Percentiles rank a stretch among this genome's conserved stretches.
Conservation (phyloP, 352 stramenopile species). For the Pythium apleroticum region DNA sequence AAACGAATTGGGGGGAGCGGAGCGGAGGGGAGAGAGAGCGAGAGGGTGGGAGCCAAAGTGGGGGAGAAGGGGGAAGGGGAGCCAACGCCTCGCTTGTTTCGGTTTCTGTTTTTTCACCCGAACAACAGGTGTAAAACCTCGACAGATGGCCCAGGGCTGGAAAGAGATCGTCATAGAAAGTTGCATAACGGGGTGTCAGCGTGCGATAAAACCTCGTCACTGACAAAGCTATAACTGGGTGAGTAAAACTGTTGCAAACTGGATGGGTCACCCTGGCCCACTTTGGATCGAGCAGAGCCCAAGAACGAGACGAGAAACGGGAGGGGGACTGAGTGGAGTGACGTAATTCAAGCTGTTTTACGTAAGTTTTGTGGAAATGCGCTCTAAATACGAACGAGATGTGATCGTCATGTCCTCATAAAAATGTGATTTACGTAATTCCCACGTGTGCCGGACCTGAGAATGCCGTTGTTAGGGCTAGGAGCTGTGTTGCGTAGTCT, state of each 20-base stretch:
- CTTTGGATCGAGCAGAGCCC: constrained; percentile 9
- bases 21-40: constrained; percentile 11
- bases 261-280: neutral
- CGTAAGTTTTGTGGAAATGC: neutral
- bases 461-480: neutral
- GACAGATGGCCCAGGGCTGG: neutral
- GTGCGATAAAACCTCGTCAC: constrained; percentile 21
- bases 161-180: constrained; percentile 10
- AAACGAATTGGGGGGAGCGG: neutral
- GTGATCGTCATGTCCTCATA: neutral
- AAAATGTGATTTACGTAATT: neutral
- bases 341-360: constrained; percentile 5
- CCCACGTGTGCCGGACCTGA: neutral
- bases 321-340: neutral
- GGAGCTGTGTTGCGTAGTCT: no score
- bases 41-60: constrained; percentile 3
- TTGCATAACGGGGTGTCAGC: neutral
- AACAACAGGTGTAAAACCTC: constrained; percentile 24
- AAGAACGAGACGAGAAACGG: constrained; percentile 17
- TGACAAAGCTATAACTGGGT: constrained; percentile 26
- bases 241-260: constrained; percentile 27
- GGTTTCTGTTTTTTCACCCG: constrained; percentile 4
- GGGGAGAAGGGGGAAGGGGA: neutral
- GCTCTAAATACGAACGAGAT: neutral
- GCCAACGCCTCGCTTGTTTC: constrained; percentile 23